phyloP scores from a whole-genome alignment of 805 yeast genomes.

The Suhomyces sp. region DNA sequence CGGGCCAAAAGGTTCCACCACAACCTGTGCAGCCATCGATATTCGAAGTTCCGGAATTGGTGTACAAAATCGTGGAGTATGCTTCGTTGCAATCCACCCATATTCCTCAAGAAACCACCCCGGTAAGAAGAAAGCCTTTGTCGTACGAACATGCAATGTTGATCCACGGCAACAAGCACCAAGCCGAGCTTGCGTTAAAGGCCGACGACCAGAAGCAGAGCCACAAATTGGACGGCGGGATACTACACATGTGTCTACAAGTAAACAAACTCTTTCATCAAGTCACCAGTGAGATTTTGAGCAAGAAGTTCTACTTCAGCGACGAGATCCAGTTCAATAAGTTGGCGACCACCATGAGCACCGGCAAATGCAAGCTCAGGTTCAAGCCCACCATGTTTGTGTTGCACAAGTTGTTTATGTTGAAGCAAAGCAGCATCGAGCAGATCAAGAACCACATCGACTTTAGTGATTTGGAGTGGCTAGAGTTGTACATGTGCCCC shows the following conservation, averaged over 20 bases:
- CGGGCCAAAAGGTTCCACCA: neutral
- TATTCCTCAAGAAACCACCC: conserved; percentile 61
- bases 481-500: conserved; percentile 85
- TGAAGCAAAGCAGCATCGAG: conserved; percentile 54
- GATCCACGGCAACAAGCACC: conserved; percentile 53
- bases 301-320: conserved; percentile 54
- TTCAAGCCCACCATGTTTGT: conserved; percentile 47
- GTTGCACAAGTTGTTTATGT: conserved; percentile 60
- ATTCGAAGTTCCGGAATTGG: conserved; percentile 74
- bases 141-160: conserved; percentile 66
- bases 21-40: conserved; percentile 34
- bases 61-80: conserved; percentile 54
- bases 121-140: conserved; percentile 65
- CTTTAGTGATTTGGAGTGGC: conserved; percentile 55
- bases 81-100: conserved; percentile 52
- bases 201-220: conserved; percentile 10
- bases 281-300: conserved; percentile 52
- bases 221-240: conserved; percentile 11
- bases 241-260: conserved; percentile 57
- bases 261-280: conserved; percentile 69
- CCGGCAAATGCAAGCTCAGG: conserved; percentile 12
- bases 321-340: conserved; percentile 43
- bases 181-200: conserved; percentile 47
- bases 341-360: conserved; percentile 18
- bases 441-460: conserved; percentile 36